Evolutionary conservation across 768 basidiomycete genomes (phyloP).

Genomic region (Panus rudis): DNA sequence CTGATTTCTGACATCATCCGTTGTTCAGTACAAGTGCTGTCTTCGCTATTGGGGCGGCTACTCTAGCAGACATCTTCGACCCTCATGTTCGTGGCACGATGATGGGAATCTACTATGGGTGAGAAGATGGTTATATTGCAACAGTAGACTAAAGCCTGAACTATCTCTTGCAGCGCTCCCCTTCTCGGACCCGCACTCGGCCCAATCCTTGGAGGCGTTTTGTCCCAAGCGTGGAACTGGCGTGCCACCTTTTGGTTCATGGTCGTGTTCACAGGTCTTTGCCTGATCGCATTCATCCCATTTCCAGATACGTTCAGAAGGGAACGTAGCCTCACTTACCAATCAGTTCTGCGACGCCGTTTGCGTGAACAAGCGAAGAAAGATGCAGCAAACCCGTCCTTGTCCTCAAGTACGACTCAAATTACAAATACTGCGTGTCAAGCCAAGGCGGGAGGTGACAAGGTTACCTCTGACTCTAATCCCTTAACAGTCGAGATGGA

Average conservation of each 20-base stretch:
- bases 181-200: slow-evolving; percentile 67
- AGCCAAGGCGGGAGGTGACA: too few relatives aligned
- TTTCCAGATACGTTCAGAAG: slow-evolving; percentile 81
- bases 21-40: slow-evolving; percentile 53
- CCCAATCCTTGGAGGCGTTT: slow-evolving; percentile 62
- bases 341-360: slow-evolving; percentile 50
- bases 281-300: slow-evolving; percentile 52
- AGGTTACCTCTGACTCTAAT: too few relatives aligned
- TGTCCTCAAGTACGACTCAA: slow-evolving; percentile 4
- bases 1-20: slow-evolving; percentile 3
- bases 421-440: too few relatives aligned
- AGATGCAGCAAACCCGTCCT: slow-evolving; percentile 16
- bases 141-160: neutral
- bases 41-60: slow-evolving; percentile 67
- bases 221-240: slow-evolving; percentile 69
- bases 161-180: slow-evolving; percentile 46
- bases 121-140: neutral
- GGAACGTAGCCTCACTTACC: slow-evolving; percentile 78
- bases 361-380: too few relatives aligned
- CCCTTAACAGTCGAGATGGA: too few relatives aligned
- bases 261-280: slow-evolving; percentile 49
- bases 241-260: slow-evolving; percentile 82
- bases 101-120: slow-evolving; percentile 71
- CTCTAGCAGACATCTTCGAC: slow-evolving; percentile 74
- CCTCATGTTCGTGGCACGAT: slow-evolving; percentile 64